These are phyloP conservation scores for Cytospora piceicola DNA, from an alignment of 2,329 filamentous ascomycete species.

Conservation along the genomic window DNA sequence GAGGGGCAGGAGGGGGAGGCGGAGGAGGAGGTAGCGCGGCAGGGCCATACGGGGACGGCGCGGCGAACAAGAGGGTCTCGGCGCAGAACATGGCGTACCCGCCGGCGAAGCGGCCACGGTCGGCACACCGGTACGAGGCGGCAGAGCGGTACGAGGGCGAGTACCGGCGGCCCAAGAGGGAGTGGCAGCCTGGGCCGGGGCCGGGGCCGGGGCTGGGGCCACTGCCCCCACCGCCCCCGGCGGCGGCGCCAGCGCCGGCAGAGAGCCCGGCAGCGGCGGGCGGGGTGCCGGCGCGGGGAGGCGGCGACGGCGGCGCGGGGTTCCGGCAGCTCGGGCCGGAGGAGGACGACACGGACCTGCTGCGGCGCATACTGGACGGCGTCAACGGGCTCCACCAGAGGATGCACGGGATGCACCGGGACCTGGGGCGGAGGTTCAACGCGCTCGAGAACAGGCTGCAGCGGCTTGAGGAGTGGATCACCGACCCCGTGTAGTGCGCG, in stretches of 20 bases:
- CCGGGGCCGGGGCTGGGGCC: no score
- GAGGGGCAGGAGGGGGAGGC: background rate
- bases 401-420: constrained; percentile 26
- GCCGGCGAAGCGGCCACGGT: constrained; percentile 21
- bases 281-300: constrained; percentile 19
- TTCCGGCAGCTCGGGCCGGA: background rate
- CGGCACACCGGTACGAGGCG: constrained; percentile 9
- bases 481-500: constrained; percentile 13
- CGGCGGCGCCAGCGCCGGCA: background rate
- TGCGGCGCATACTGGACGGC: constrained; percentile 24
- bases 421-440: constrained; percentile 22
- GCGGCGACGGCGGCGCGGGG: constrained; percentile 2
- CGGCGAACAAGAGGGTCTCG: constrained; percentile 19
- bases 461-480: constrained; percentile 26
- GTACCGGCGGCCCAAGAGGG: constrained; percentile 11
- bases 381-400: constrained; percentile 23
- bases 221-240: background rate
- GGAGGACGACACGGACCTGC: constrained; percentile 14
- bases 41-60: constrained; percentile 7
- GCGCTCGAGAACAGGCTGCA: constrained; percentile 28
- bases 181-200: no score
- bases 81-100: constrained; percentile 21
- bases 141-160: background rate
- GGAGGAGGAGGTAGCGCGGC: background rate
- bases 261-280: constrained; percentile 1